A percentile compares a stretch with the other conserved stretches of the same genome.
Conservation (phyloP, 2,329 filamentous ascomycete genomes). For the Chaetomiaceae sp. region DNA sequence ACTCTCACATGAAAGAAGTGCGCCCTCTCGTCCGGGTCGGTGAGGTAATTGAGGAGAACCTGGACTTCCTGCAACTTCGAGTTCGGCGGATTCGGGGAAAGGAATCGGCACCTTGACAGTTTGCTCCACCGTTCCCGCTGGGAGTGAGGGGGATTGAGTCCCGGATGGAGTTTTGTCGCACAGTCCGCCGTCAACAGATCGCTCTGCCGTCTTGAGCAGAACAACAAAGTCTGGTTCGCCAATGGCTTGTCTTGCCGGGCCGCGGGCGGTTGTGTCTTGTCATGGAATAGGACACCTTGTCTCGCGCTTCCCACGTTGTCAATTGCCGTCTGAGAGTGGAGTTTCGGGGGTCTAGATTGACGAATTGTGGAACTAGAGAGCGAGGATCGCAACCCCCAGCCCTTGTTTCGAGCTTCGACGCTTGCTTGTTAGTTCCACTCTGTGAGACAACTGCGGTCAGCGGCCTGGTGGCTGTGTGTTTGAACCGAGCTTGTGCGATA, state of each 20-base stretch:
- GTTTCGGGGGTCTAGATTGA: neutral
- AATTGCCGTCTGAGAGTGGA: constrained; percentile 9
- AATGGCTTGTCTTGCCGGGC: constrained; percentile 6
- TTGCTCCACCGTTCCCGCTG: neutral
- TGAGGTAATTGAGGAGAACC: neutral
- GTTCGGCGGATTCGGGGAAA: neutral
- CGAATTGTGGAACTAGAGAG: neutral
- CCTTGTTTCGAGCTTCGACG: neutral
- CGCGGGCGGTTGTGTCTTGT: neutral
- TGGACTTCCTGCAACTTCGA: neutral
- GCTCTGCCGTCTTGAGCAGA: neutral
- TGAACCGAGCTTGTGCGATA: no score
- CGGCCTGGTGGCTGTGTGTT: constrained; percentile 4
- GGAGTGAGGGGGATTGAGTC: neutral
- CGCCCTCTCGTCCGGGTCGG: neutral
- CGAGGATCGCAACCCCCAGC: neutral
- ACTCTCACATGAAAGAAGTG: neutral
- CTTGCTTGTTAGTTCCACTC: neutral
- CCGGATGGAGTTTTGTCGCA: neutral
- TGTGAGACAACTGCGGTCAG: neutral
- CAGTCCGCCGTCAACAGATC: neutral
- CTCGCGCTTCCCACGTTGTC: constrained; percentile 5
- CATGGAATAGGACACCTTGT: neutral
- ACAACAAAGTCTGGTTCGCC: neutral
- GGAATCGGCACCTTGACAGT: constrained; percentile 2